Percentiles rank a stretch among this genome's conserved stretches.
phyloP scores from a whole-genome alignment of 257 asterid species.

The Solanum ahanhuiri region DNA sequence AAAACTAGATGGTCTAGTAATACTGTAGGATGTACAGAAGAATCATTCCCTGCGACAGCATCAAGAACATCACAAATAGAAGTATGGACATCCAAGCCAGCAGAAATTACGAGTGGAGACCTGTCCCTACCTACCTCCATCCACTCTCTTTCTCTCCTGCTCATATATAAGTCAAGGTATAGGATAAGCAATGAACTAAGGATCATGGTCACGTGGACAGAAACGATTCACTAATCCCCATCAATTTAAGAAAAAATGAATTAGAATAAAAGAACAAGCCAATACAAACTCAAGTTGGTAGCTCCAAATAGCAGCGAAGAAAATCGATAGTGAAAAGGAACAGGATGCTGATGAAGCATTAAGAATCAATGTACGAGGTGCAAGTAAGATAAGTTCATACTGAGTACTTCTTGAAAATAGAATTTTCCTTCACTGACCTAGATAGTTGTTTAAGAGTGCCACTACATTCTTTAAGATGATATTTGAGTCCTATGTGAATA shows the following conservation, averaged over 20 bases:
- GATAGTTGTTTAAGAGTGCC: background rate
- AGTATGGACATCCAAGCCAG: constrained; percentile 41
- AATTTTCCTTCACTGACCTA: background rate
- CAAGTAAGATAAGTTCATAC: background rate
- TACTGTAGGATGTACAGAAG: constrained; percentile 58
- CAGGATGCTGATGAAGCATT: background rate
- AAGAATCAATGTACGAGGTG: background rate
- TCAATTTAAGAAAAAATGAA: background rate
- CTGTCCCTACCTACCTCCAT: background rate
- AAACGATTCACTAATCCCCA: background rate
- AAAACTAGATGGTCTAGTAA: constrained; percentile 1
- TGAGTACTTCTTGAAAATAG: background rate
- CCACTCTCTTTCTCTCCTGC: background rate
- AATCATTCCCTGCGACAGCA: constrained; percentile 56
- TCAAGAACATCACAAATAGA: constrained; percentile 77
- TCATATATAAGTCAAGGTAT: background rate
- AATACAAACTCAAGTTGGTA: background rate
- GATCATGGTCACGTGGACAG: background rate
- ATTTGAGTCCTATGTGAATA: background rate
- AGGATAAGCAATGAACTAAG: background rate
- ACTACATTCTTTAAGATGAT: background rate
- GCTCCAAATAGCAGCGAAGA: background rate
- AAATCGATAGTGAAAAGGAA: background rate
- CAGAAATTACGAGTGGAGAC: constrained; percentile 53
- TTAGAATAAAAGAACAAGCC: background rate